phyloP scores from a whole-genome alignment of 306 rosid species.

The Sicyos edulis region DNA sequence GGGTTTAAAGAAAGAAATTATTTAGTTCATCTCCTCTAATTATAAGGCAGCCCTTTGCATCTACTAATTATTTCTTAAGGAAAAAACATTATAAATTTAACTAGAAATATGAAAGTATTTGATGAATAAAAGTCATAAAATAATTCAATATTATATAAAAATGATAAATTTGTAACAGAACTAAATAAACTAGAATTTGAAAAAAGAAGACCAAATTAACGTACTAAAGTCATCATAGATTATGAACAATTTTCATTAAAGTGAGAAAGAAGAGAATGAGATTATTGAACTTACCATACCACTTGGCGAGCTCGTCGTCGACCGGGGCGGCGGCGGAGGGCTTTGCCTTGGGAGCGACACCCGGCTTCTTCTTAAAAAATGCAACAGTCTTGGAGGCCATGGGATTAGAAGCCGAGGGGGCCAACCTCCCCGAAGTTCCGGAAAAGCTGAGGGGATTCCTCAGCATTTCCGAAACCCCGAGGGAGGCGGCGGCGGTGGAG shows the following conservation, averaged over 20 bases:
- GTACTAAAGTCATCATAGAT: no score
- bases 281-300: constrained; percentile 77
- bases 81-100: no score
- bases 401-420: constrained; percentile 54
- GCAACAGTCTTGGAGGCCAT: constrained; percentile 71
- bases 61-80: no score
- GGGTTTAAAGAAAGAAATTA: no score
- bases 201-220: no score
- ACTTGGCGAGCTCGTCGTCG: constrained; percentile 91
- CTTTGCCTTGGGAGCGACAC: constrained; percentile 55
- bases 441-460: constrained; percentile 65
- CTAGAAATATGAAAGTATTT: no score
- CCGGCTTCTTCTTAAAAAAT: constrained; percentile 71
- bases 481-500: constrained; percentile 59
- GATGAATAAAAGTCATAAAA: no score
- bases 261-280: not conserved
- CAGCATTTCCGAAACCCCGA: constrained; percentile 87
- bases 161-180: no score
- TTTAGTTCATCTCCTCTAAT: no score
- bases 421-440: constrained; percentile 46
- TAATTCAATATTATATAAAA: no score
- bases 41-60: no score
- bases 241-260: not conserved
- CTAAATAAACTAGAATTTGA: no score
- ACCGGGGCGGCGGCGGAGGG: constrained; percentile 39